These are phyloP conservation scores for Punica granatum DNA, from an alignment of 345 rosid genomes.

Conservation along the genomic window DNA sequence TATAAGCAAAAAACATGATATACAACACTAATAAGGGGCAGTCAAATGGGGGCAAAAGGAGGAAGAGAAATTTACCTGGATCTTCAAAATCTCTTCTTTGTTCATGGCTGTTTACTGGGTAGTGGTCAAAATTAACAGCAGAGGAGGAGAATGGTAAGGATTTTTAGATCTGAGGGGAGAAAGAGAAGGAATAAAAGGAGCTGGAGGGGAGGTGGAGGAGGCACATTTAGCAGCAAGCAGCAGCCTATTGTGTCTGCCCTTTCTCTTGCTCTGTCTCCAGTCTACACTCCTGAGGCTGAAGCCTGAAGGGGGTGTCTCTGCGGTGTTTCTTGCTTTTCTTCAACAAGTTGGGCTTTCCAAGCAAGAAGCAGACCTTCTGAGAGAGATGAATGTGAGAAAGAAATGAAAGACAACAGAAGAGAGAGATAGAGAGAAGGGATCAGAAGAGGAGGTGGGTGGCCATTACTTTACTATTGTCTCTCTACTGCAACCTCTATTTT, in stretches of 20 bases:
- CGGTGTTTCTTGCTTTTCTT: neutral
- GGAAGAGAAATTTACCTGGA: conserved; percentile 50
- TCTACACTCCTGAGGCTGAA: too few relatives aligned
- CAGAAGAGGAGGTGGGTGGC: neutral
- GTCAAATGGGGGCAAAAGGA: neutral
- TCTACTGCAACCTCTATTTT: conserved; percentile 9
- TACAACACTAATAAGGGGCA: neutral
- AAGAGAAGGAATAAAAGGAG: conserved; percentile 9
- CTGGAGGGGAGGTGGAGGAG: conserved; percentile 5
- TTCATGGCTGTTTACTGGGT: conserved; percentile 42
- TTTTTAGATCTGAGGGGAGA: neutral
- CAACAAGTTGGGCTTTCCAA: neutral
- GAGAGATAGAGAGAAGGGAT: neutral
- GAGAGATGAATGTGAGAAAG: conserved; percentile 8
- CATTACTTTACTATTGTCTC: neutral
- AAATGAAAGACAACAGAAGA: conserved; percentile 19
- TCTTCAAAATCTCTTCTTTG: conserved; percentile 95
- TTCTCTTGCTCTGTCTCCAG: conserved; percentile 16
- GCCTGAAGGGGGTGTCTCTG: too few relatives aligned
- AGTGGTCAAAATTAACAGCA: conserved; percentile 9
- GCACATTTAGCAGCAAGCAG: neutral
- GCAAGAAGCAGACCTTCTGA: neutral
- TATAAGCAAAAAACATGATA: neutral
- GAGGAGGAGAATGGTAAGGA: conserved; percentile 10
- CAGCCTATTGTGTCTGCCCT: neutral